Evolutionary conservation across 805 yeast genomes (phyloP).

Genomic region (Monosporozyma siamensis): DNA sequence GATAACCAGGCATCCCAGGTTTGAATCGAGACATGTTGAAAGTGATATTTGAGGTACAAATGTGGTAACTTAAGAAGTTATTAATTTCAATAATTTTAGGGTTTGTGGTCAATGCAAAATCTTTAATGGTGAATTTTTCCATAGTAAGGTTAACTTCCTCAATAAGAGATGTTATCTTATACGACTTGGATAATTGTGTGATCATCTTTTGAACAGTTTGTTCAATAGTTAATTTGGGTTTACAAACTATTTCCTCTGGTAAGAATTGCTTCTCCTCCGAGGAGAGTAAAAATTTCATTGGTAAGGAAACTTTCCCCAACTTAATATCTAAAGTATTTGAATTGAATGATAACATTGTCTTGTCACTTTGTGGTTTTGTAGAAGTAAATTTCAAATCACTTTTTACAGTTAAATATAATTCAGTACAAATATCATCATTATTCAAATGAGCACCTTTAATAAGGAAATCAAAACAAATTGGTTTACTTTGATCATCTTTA

Average conservation of each 20-base stretch:
- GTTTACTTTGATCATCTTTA: not conserved
- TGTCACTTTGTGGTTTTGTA: not conserved
- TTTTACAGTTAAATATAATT: slow-evolving; percentile 2
- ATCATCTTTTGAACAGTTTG: slow-evolving; percentile 4
- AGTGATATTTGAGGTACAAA: slow-evolving; percentile 20
- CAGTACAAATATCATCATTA: slow-evolving; percentile 4
- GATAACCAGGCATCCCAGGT: slow-evolving; percentile 38
- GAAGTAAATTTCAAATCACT: not conserved
- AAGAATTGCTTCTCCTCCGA: too few relatives aligned
- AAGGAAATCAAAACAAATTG: slow-evolving; percentile 4
- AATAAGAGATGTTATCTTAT: slow-evolving; percentile 7
- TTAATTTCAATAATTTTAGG: slow-evolving; percentile 15
- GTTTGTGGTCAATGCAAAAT: slow-evolving; percentile 18
- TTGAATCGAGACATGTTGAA: slow-evolving; percentile 24
- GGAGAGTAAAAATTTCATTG: slow-evolving; percentile 7
- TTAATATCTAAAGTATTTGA: slow-evolving; percentile 14
- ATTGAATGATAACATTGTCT: slow-evolving; percentile 7
- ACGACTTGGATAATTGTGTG: slow-evolving; percentile 3
- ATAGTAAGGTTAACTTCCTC: slow-evolving; percentile 16
- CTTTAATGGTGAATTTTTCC: slow-evolving; percentile 17
- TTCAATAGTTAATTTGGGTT: slow-evolving; percentile 4
- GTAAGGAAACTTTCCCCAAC: slow-evolving; percentile 15
- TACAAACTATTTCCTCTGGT: too few relatives aligned
- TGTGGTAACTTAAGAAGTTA: slow-evolving; percentile 16
- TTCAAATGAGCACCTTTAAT: slow-evolving; percentile 9